These are phyloP conservation scores for Penicillium atrosanguineum DNA, from an alignment of 495 filamentous ascomycete genomes.

Conservation along the genomic window DNA sequence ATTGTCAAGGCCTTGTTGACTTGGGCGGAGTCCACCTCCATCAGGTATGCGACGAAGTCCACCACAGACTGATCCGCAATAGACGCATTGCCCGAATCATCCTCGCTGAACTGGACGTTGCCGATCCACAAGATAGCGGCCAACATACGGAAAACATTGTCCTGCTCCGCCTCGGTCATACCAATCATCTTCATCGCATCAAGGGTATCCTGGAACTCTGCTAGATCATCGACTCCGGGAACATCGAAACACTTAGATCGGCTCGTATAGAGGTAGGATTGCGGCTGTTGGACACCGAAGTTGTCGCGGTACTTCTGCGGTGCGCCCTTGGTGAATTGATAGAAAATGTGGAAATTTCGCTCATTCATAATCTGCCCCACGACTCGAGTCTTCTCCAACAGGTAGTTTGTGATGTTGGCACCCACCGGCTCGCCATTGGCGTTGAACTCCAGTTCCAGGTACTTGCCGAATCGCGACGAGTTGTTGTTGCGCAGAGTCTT, in stretches of 20 bases:
- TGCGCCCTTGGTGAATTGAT: slow-evolving; percentile 96
- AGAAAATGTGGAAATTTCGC: slow-evolving; percentile 99
- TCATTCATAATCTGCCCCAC: slow-evolving; percentile 95
- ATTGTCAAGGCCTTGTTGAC: slow-evolving; percentile 88
- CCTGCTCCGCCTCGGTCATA: slow-evolving; percentile 83
- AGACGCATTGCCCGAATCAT: slow-evolving; percentile 81
- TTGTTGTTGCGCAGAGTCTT: slow-evolving; percentile 99
- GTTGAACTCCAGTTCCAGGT: slow-evolving; percentile 97
- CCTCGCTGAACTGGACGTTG: slow-evolving; percentile 85
- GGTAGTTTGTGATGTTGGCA: slow-evolving; percentile 96
- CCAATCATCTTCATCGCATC: slow-evolving; percentile 95
- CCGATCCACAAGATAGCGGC: slow-evolving; percentile 92
- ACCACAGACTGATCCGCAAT: slow-evolving; percentile 86
- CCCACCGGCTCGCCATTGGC: slow-evolving; percentile 88
- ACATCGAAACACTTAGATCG: slow-evolving; percentile 92
- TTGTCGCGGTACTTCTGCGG: slow-evolving; percentile 78
- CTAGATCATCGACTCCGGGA: slow-evolving; percentile 83
- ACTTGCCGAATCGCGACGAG: slow-evolving; percentile 97
- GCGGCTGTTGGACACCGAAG: slow-evolving; percentile 86
- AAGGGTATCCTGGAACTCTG: slow-evolving; percentile 88
- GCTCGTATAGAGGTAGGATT: slow-evolving; percentile 94
- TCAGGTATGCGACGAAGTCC: slow-evolving; percentile 88
- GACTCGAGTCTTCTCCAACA: slow-evolving; percentile 92
- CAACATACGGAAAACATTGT: slow-evolving; percentile 95
- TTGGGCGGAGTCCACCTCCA: slow-evolving; percentile 79